A percentile compares a stretch with the other conserved stretches of the same genome.
phyloP scores from a whole-genome alignment of 2,329 filamentous ascomycete species.

The Ascochyta clinopodiicola region DNA sequence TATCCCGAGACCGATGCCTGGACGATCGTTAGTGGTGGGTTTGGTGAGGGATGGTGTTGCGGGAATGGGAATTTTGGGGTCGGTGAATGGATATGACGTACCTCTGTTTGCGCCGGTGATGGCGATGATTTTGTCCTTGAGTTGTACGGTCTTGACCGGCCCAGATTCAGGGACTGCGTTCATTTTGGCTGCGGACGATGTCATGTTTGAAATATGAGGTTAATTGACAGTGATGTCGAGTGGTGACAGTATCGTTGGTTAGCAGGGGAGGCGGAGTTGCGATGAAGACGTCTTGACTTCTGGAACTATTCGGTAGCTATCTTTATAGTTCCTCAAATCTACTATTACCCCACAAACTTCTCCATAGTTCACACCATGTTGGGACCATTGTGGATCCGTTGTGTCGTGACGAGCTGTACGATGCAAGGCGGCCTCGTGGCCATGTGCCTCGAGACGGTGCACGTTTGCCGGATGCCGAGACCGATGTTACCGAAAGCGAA shows the following conservation, averaged over 20 bases:
- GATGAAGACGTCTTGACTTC: background rate
- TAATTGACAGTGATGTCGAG: background rate
- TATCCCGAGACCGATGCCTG: conserved; percentile 55
- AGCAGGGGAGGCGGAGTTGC: background rate
- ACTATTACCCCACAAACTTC: conserved; percentile 2
- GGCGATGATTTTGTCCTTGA: conserved; percentile 37
- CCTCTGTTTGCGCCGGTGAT: conserved; percentile 42
- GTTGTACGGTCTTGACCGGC: conserved; percentile 34
- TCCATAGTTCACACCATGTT: conserved; percentile 9
- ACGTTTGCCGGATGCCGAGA: conserved; percentile 11
- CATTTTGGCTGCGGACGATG: conserved; percentile 22
- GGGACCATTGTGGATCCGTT: conserved; percentile 11
- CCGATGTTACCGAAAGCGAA: conserved; percentile 5
- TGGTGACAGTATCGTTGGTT: background rate
- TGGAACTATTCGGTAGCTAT: background rate
- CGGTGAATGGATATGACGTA: conserved; percentile 2
- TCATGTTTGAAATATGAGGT: conserved; percentile 9
- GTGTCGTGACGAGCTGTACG: conserved; percentile 24
- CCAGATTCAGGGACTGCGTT: conserved; percentile 13
- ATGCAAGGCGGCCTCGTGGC: conserved; percentile 21
- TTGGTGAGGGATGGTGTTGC: background rate
- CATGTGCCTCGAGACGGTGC: conserved; percentile 19
- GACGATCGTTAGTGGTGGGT: background rate
- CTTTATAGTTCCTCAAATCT: conserved; percentile 2
- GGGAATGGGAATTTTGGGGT: background rate